phyloP scores from a whole-genome alignment of 2,329 filamentous ascomycete genomes.

The Monilinia vaccinii-corymbosi region DNA sequence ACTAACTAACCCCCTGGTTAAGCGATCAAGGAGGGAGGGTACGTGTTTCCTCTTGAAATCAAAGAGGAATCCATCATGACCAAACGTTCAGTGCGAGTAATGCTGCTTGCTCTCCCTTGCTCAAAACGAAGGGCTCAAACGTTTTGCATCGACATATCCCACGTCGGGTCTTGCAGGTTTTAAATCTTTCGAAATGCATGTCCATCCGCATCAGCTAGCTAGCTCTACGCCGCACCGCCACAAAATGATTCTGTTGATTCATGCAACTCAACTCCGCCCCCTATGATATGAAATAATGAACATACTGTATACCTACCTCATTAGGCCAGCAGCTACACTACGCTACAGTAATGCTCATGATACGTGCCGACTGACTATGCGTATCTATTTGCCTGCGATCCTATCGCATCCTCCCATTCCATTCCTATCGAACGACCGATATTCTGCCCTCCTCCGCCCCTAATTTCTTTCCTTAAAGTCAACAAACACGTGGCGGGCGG shows the following conservation, averaged over 20 bases:
- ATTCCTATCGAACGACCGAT: background rate
- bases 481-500: background rate
- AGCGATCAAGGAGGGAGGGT: conserved; percentile 6
- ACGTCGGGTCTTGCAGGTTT: background rate
- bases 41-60: background rate
- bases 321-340: background rate
- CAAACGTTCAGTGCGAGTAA: background rate
- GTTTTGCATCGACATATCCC: background rate
- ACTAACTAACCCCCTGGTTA: background rate
- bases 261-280: conserved; percentile 2
- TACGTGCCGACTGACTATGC: background rate
- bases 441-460: background rate
- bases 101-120: background rate
- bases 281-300: background rate
- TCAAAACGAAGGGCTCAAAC: background rate
- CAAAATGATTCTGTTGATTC: conserved; percentile 9
- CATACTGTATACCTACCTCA: background rate
- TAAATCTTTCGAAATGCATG: background rate
- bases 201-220: background rate
- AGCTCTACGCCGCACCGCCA: conserved; percentile 4
- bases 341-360: too few species aligned
- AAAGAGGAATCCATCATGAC: background rate
- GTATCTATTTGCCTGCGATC: background rate
- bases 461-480: background rate
- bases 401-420: background rate